phyloP scores from a whole-genome alignment of 495 filamentous ascomycete species.

The Talaromyces ruber region DNA sequence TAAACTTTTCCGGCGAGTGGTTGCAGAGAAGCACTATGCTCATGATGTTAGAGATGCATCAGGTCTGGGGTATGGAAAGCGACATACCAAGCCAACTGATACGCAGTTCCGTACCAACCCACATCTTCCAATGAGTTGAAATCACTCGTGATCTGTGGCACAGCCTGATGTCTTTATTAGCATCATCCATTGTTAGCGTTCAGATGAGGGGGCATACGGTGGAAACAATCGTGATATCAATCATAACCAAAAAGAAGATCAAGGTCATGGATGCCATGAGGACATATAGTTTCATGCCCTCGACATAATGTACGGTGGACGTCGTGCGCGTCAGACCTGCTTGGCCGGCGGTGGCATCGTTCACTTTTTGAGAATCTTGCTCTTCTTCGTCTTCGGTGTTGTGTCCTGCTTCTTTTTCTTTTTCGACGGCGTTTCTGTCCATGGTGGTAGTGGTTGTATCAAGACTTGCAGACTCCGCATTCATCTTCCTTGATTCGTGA shows the following conservation, averaged over 20 bases:
- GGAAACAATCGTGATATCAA: slow-evolving; percentile 42
- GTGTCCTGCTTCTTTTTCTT: neutral
- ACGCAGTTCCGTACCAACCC: slow-evolving; percentile 40
- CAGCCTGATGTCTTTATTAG: slow-evolving; percentile 14
- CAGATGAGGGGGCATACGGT: slow-evolving; percentile 21
- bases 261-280: slow-evolving; percentile 15
- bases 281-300: slow-evolving; percentile 18
- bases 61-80: neutral
- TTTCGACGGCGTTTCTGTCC: neutral
- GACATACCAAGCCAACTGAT: slow-evolving; percentile 28
- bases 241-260: slow-evolving; percentile 36
- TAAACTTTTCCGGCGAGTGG: slow-evolving; percentile 40
- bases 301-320: slow-evolving; percentile 11
- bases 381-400: neutral
- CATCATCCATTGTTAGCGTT: neutral
- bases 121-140: slow-evolving; percentile 34
- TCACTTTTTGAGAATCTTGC: neutral
- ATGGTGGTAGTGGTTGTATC: neutral
- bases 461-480: neutral
- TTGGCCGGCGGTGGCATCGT: neutral
- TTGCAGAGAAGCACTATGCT: slow-evolving; percentile 30
- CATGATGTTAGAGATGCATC: neutral
- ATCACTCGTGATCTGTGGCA: slow-evolving; percentile 33
- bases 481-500: neutral
- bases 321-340: neutral